These are phyloP conservation scores for Diplodia mutila DNA, from an alignment of 2,329 filamentous ascomycete species.

Conservation along the genomic window DNA sequence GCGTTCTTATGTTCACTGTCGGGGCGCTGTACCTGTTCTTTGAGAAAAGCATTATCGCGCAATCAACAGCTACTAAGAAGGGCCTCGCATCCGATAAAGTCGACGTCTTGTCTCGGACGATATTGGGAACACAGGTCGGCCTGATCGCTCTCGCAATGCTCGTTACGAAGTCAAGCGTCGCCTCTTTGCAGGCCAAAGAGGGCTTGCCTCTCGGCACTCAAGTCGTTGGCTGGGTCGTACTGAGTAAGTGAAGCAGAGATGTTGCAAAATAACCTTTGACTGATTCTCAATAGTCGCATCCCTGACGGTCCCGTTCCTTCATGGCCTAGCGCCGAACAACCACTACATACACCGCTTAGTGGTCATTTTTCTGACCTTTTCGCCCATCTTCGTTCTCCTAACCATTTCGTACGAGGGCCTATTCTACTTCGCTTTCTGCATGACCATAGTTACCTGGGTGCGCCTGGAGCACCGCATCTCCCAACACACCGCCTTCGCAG, in stretches of 20 bases:
- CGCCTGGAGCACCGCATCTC: slow-evolving; percentile 83
- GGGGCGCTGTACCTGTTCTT: slow-evolving; percentile 80
- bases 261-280: background rate
- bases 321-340: slow-evolving; percentile 76
- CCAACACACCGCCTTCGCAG: slow-evolving; percentile 37
- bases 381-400: slow-evolving; percentile 91
- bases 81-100: slow-evolving; percentile 36
- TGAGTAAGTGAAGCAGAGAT: slow-evolving; percentile 58
- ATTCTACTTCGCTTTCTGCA: slow-evolving; percentile 86
- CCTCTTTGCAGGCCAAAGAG: slow-evolving; percentile 80
- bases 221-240: slow-evolving; percentile 78
- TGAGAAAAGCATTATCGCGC: slow-evolving; percentile 65
- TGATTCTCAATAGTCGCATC: slow-evolving; percentile 63
- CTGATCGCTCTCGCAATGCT: slow-evolving; percentile 79
- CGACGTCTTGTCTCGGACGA: slow-evolving; percentile 58
- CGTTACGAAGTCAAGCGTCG: slow-evolving; percentile 83
- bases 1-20: slow-evolving; percentile 73
- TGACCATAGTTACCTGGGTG: slow-evolving; percentile 84
- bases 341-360: slow-evolving; percentile 90
- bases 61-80: slow-evolving; percentile 41
- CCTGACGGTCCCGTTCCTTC: slow-evolving; percentile 77
- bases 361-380: slow-evolving; percentile 88
- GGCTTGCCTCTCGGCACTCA: slow-evolving; percentile 89
- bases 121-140: slow-evolving; percentile 72
- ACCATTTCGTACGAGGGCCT: slow-evolving; percentile 97